Evolutionary conservation across 2,329 filamentous ascomycete genomes (phyloP).

Genomic region (Nemania sp.): DNA sequence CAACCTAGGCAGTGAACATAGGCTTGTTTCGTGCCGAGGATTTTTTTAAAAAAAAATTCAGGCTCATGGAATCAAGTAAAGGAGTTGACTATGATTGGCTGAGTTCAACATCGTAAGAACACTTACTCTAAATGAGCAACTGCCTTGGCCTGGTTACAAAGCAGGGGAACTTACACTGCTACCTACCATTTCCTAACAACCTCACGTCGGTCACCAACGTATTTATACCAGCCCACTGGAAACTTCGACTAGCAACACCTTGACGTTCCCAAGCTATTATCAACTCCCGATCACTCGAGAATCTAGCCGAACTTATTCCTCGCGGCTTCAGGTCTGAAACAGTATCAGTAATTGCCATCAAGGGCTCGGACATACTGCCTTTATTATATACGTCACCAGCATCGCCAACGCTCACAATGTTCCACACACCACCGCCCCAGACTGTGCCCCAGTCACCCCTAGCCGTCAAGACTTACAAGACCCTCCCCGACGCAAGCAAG

Average conservation of each 20-base stretch:
- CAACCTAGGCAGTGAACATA: no score
- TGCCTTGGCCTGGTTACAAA: neutral
- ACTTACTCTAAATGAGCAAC: no score
- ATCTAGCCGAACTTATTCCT: neutral
- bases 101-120: neutral
- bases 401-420: constrained; percentile 9
- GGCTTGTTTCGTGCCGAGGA: no score
- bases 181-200: neutral
- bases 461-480: constrained; percentile 5
- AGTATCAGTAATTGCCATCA: neutral
- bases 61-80: no score
- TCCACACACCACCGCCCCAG: constrained; percentile 1
- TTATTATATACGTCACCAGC: no score
- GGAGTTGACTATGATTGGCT: neutral
- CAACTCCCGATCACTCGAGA: neutral
- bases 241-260: neutral
- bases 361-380: neutral
- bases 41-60: no score
- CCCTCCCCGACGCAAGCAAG: constrained; percentile 30
- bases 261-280: neutral
- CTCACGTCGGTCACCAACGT: neutral
- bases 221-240: neutral
- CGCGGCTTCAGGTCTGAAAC: neutral
- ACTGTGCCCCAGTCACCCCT: neutral
- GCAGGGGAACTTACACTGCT: neutral